Conservation (phyloP, 371 early-diverging fungal species). For the Apophysomyces variabilis region DNA sequence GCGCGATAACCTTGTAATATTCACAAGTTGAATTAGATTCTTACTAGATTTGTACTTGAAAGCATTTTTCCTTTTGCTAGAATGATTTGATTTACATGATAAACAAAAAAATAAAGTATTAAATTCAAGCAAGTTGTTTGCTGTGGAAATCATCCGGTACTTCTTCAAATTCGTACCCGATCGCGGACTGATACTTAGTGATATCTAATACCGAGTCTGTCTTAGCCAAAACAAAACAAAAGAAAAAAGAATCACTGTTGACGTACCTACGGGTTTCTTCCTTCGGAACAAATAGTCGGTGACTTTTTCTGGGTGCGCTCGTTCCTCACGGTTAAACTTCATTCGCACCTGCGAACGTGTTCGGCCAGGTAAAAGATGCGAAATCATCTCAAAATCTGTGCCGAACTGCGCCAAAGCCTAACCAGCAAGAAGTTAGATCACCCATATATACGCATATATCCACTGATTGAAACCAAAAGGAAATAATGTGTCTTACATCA, state of each 20-base stretch:
- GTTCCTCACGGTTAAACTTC: constrained; percentile 75
- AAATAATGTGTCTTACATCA: constrained; percentile 33
- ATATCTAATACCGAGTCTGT: constrained; percentile 19
- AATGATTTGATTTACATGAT: neutral
- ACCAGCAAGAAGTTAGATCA: neutral
- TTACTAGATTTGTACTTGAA: too few species aligned
- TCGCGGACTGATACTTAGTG: constrained; percentile 25
- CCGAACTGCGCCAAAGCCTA: constrained; percentile 77
- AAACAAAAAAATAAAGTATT: neutral
- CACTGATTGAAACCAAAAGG: neutral
- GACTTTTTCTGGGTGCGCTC: constrained; percentile 53
- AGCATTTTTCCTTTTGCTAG: too few species aligned
- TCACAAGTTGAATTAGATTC: too few species aligned
- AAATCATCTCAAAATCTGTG: constrained; percentile 75
- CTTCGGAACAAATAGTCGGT: constrained; percentile 56
- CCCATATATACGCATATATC: neutral
- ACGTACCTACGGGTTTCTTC: constrained; percentile 50
- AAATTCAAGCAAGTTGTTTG: neutral
- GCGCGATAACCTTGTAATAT: too few species aligned
- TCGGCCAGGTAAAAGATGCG: constrained; percentile 59
- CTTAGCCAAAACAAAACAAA: neutral
- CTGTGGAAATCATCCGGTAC: constrained; percentile 41
- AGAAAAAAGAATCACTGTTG: too few species aligned
- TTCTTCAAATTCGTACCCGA: constrained; percentile 28
- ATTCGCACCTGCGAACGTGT: constrained; percentile 64